These are phyloP conservation scores for Stachybotrys elegans DNA, from an alignment of 2,329 filamentous ascomycete genomes.

Conservation along the genomic window DNA sequence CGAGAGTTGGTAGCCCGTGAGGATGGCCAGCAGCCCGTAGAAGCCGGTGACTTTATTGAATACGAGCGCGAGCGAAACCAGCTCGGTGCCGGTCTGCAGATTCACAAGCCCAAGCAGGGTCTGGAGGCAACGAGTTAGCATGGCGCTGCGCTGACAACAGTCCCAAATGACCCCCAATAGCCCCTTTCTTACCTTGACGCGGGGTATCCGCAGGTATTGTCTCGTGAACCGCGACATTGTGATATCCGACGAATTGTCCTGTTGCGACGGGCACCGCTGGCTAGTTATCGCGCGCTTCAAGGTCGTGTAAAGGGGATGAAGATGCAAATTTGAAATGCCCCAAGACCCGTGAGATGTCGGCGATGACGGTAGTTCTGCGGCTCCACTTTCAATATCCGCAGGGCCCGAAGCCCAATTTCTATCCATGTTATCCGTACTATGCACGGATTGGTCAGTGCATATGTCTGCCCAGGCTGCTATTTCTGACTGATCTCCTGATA, in stretches of 20 bases:
- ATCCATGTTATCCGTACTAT: no score
- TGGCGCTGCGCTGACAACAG: constrained; percentile 2
- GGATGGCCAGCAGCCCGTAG: constrained; percentile 82
- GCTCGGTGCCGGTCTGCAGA: constrained; percentile 78
- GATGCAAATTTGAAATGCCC: no score
- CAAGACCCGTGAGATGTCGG: neutral
- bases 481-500: no score
- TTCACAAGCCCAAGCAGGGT: constrained; percentile 82
- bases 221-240: constrained; percentile 32
- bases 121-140: constrained; percentile 38
- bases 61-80: constrained; percentile 76
- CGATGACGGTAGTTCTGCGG: neutral
- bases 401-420: no score
- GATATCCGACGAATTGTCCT: no score
- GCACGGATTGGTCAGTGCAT: no score
- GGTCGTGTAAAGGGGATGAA: no score
- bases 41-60: constrained; percentile 91
- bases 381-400: no score
- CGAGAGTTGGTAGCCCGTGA: constrained; percentile 81
- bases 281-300: no score
- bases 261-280: no score
- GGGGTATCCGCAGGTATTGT: constrained; percentile 31
- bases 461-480: no score
- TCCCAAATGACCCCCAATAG: neutral
- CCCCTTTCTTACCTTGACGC: constrained; percentile 31